A percentile compares a stretch with the other conserved stretches of the same genome.
phyloP scores from a whole-genome alignment of 2,329 filamentous ascomycete species.

The Trichophyton simii region DNA sequence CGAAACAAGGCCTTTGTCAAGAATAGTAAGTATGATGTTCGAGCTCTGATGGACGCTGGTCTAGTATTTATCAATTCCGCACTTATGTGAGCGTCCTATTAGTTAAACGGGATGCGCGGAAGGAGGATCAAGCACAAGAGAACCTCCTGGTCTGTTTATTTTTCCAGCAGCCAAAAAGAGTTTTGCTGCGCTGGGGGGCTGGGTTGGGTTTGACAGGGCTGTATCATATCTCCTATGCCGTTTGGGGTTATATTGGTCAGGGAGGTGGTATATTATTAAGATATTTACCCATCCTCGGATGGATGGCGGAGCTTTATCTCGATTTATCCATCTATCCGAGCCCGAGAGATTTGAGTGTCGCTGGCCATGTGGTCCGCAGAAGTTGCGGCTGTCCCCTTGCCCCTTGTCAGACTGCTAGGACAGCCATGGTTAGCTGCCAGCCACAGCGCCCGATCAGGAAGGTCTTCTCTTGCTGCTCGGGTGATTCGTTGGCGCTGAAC shows the following conservation, averaged over 20 bases:
- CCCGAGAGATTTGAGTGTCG: neutral
- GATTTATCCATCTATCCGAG: slow-evolving; percentile 1
- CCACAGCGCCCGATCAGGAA: slow-evolving; percentile 3
- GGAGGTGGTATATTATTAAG: neutral
- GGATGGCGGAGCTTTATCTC: slow-evolving; percentile 1
- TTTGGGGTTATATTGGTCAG: neutral
- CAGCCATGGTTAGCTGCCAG: slow-evolving; percentile 1
- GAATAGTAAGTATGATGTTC: neutral
- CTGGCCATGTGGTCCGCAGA: slow-evolving; percentile 1
- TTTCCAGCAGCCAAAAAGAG: neutral
- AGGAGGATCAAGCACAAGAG: neutral
- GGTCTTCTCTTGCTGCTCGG: neutral
- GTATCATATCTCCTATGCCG: neutral
- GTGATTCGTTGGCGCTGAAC: neutral
- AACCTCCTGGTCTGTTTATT: neutral
- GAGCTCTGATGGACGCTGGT: neutral
- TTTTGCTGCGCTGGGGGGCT: neutral
- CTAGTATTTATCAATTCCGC: neutral
- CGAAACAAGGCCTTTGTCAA: neutral
- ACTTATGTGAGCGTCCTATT: neutral
- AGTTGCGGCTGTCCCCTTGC: neutral
- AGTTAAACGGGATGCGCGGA: neutral
- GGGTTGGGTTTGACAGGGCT: neutral
- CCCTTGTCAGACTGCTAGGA: neutral
- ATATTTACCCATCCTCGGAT: neutral